Evolutionary conservation across 192 early-diverging fungal genomes (phyloP), one percentile per base, ranked within the genome.

Genomic region (Backusella mclennaniae): DNA sequence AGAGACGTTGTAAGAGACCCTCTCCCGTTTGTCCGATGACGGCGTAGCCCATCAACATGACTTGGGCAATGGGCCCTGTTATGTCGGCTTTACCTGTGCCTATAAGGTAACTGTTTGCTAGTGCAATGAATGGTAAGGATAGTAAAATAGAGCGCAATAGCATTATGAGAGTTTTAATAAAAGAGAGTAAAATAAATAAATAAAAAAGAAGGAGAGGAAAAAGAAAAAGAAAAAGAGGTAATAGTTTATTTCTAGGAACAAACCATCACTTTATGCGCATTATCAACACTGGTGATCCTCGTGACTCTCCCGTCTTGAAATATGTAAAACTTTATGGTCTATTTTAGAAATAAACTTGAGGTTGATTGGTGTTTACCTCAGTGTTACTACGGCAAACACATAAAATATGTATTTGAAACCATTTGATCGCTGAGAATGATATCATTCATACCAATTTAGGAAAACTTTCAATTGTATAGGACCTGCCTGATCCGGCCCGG

Each of bases 41-140:
- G 9, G 81, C 77, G 71, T 82, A 82, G 23, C 81, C 81, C 81
- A 82, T 82, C 59, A 82, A 49, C 69, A 73, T 79, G 4, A 82
- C 44, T 71, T 79, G 73, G 1, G 73, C 70, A 35, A 56, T 66
- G 1, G 74, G 73, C 3, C 81, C 81, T 23, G 81, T 82, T 53
- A 82, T 76, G 26, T 82, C 81, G 1, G 59, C 73, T 35, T 79
- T 82, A 21, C 81, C 75, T 44, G 75, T 77, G n/a, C 79, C 79
- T 14, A 80, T 14, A 39, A 44, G 35, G 17, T 59, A 70, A 29
- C 14, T 68, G 15, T 52, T 21, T 63, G 23, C 8, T 26, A 26
- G 0, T 26, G 26, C 7, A 29, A 63, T 4, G 21, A 29, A 12
- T 26, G 56, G 29, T 11, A 59, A 11, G 11, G 17, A 23, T 59